Evolutionary conservation across 2,329 filamentous ascomycete genomes (phyloP).

Genomic region (Colletotrichum falcatum): DNA sequence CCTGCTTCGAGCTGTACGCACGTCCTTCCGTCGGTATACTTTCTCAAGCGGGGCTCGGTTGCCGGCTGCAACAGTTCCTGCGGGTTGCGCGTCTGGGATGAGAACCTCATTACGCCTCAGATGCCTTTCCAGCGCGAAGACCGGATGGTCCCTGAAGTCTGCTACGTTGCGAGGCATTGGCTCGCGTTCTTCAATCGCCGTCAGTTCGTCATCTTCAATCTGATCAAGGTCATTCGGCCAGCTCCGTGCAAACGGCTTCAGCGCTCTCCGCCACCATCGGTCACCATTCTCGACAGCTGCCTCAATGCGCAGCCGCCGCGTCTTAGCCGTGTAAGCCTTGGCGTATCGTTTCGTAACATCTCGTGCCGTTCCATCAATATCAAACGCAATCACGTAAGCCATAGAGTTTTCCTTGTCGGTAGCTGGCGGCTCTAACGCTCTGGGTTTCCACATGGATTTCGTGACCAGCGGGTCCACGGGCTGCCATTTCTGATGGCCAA

Average conservation of each 20-base stretch:
- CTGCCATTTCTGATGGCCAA: conserved; percentile 91
- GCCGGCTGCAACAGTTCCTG: conserved; percentile 82
- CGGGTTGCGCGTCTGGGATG: conserved; percentile 73
- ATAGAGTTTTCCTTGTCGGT: conserved; percentile 82
- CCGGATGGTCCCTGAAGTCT: conserved; percentile 88
- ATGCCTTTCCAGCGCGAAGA: conserved; percentile 88
- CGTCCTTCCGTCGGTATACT: conserved; percentile 85
- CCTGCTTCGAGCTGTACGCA: conserved; percentile 80
- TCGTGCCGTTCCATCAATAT: conserved; percentile 79
- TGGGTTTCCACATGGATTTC: conserved; percentile 77
- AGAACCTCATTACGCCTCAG: conserved; percentile 87
- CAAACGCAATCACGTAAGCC: conserved; percentile 87
- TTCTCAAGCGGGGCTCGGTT: conserved; percentile 74
- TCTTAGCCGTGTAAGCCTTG: conserved; percentile 92
- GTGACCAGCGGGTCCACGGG: conserved; percentile 89
- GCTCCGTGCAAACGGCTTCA: conserved; percentile 60
- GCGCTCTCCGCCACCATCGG: conserved; percentile 65
- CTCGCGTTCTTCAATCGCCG: conserved; percentile 78
- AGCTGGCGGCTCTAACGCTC: conserved; percentile 84
- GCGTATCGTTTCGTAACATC: conserved; percentile 92
- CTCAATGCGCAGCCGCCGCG: conserved; percentile 84
- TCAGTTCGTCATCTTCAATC: conserved; percentile 83
- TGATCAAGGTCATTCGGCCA: conserved; percentile 76
- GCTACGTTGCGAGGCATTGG: conserved; percentile 87
- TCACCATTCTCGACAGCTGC: conserved; percentile 59